A percentile compares a stretch with the other conserved stretches of the same genome.
These are phyloP conservation scores for Penicillium sp. DNA, from an alignment of 2,329 filamentous ascomycete species.

Conservation along the genomic window DNA sequence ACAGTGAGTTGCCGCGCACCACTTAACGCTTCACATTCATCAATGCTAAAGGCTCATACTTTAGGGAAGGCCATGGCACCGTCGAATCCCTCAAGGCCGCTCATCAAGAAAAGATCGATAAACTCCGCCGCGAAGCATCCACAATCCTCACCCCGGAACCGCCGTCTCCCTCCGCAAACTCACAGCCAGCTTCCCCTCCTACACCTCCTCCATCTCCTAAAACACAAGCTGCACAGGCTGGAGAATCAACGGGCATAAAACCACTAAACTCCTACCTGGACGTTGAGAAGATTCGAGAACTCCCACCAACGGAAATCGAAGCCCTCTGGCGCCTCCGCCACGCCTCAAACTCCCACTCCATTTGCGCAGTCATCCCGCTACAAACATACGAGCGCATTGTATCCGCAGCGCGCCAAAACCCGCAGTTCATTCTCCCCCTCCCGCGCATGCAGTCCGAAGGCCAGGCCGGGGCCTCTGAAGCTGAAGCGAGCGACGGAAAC, in stretches of 20 bases:
- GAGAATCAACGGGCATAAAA: conserved; percentile 62
- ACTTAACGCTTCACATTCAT: background rate
- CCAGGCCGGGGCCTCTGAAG: conserved; percentile 20
- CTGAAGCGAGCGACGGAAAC: conserved; percentile 36
- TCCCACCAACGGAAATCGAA: conserved; percentile 82
- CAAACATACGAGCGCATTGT: conserved; percentile 76
- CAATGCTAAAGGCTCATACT: conserved; percentile 32
- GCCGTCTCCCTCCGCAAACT: conserved; percentile 41
- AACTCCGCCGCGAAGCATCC: conserved; percentile 70
- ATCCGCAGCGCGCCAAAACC: conserved; percentile 71
- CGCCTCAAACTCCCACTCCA: conserved; percentile 70
- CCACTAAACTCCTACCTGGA: conserved; percentile 74
- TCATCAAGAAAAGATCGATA: conserved; percentile 82
- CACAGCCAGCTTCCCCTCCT: conserved; percentile 42
- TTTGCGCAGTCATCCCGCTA: conserved; percentile 83
- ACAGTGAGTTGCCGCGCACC: conserved; percentile 49
- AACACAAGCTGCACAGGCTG: conserved; percentile 47
- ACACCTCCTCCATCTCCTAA: conserved; percentile 40
- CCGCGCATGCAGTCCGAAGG: conserved; percentile 47
- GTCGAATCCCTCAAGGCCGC: conserved; percentile 69
- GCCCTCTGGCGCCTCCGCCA: conserved; percentile 90
- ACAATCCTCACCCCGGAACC: conserved; percentile 56
- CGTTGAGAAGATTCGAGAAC: conserved; percentile 72
- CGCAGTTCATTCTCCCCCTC: conserved; percentile 89
- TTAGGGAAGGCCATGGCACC: conserved; percentile 67